Percentiles rank a stretch among this genome's conserved stretches.
Conservation (phyloP, 768 basidiomycete genomes). For the Amanita pseudoporphyria region DNA sequence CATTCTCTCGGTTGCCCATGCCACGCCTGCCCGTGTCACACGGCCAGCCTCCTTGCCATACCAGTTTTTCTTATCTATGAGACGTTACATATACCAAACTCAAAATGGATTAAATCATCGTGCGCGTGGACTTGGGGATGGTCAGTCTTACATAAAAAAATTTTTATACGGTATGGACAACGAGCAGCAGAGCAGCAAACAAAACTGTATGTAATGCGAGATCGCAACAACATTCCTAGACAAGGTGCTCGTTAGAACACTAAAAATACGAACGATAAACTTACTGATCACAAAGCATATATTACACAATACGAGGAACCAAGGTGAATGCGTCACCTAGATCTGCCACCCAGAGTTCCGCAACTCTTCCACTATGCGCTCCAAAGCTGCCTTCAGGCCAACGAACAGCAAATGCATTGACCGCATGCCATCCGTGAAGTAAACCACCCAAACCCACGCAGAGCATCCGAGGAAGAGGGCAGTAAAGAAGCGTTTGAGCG, state of each 20-base stretch:
- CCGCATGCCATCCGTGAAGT: conserved; percentile 3
- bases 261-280: not conserved
- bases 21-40: not conserved
- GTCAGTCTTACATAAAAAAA: too few relatives aligned
- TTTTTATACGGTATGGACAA: too few relatives aligned
- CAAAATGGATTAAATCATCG: too few relatives aligned
- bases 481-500: not conserved
- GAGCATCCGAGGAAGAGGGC: not conserved
- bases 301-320: not conserved
- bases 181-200: not conserved
- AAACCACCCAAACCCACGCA: not conserved
- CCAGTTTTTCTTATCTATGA: not conserved
- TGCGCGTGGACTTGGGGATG: not conserved
- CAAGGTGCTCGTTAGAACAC: not conserved
- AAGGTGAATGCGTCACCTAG: not conserved
- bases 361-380: not conserved
- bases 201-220: not conserved
- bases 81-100: too few relatives aligned
- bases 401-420: not conserved
- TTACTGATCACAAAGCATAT: not conserved
- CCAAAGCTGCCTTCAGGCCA: not conserved
- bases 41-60: not conserved
- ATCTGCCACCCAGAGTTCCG: not conserved
- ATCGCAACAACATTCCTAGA: not conserved
- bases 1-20: not conserved